Conservation (phyloP, 2,329 filamentous ascomycete species). For the Helotiales sp. region DNA sequence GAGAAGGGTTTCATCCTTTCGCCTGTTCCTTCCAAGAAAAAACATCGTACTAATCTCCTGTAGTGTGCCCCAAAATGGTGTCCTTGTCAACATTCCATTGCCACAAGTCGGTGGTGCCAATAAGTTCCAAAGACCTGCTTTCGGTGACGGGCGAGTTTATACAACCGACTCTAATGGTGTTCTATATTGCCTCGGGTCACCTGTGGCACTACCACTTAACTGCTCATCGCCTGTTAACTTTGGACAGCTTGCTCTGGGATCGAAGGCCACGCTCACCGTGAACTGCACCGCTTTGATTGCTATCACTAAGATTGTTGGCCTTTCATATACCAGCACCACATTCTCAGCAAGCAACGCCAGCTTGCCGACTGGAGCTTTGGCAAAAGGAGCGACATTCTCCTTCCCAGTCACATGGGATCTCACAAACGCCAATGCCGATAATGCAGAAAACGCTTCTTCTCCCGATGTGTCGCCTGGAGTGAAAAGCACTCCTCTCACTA, state of each 20-base stretch:
- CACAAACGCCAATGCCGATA: constrained; percentile 16
- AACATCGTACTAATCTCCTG: too few species aligned
- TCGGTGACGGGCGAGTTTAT: constrained; percentile 39
- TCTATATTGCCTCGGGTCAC: constrained; percentile 35
- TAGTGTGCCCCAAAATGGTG: constrained; percentile 39
- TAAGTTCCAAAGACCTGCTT: constrained; percentile 41
- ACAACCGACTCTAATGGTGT: constrained; percentile 29
- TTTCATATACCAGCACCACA: constrained; percentile 31
- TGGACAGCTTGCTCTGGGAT: constrained; percentile 34
- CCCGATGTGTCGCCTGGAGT: constrained; percentile 33
- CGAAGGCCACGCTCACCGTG: constrained; percentile 25
- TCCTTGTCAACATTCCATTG: constrained; percentile 34
- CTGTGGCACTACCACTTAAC: constrained; percentile 39
- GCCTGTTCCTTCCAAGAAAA: too few species aligned
- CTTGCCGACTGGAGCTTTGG: constrained; percentile 35
- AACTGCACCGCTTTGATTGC: constrained; percentile 38
- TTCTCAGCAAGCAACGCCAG: constrained; percentile 35
- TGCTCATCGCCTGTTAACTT: constrained; percentile 39
- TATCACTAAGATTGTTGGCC: constrained; percentile 34
- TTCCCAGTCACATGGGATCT: constrained; percentile 39
- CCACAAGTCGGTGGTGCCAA: constrained; percentile 37
- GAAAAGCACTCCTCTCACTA: constrained; percentile 36
- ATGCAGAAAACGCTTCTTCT: constrained; percentile 17
- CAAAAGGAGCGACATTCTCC: constrained; percentile 33
- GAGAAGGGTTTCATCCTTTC: too few species aligned